Conservation (phyloP, 371 early-diverging fungal genomes). For the Fennellomyces sp. region DNA sequence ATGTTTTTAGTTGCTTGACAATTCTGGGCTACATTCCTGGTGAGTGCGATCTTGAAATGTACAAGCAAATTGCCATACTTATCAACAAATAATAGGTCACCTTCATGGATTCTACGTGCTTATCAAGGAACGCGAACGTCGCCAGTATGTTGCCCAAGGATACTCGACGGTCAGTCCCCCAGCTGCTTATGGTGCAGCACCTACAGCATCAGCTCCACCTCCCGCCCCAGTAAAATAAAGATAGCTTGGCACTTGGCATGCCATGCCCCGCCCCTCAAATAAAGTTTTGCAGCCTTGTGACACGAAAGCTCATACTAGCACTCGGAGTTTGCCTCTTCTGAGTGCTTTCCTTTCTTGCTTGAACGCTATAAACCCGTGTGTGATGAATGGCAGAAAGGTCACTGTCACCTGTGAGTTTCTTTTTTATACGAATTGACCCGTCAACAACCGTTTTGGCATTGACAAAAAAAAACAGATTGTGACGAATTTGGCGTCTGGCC, state of each 20-base stretch:
- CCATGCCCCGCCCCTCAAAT: not conserved
- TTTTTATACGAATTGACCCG: not conserved
- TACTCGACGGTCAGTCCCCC: not conserved
- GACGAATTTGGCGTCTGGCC: constrained; percentile 84
- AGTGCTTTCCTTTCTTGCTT: too few species aligned
- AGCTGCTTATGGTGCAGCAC: not conserved
- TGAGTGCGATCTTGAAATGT: not conserved
- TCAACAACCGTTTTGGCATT: not conserved
- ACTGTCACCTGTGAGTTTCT: constrained; percentile 40
- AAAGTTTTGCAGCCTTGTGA: too few species aligned
- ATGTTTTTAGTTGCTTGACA: constrained; percentile 24
- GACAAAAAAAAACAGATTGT: constrained; percentile 44
- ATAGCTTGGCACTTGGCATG: too few species aligned
- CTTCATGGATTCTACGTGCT: constrained; percentile 49
- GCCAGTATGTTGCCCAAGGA: not conserved
- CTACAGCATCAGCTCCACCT: not conserved
- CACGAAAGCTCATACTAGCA: too few species aligned
- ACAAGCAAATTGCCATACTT: not conserved
- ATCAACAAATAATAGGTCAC: constrained; percentile 24
- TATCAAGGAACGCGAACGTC: constrained; percentile 32
- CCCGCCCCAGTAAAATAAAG: not conserved
- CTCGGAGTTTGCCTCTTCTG: too few species aligned
- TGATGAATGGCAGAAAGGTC: constrained; percentile 43
- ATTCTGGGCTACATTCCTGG: constrained; percentile 44
- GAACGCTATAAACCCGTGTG: not conserved